Evolutionary conservation across 768 basidiomycete species (phyloP).

Genomic region (Tephrocybe sp.): DNA sequence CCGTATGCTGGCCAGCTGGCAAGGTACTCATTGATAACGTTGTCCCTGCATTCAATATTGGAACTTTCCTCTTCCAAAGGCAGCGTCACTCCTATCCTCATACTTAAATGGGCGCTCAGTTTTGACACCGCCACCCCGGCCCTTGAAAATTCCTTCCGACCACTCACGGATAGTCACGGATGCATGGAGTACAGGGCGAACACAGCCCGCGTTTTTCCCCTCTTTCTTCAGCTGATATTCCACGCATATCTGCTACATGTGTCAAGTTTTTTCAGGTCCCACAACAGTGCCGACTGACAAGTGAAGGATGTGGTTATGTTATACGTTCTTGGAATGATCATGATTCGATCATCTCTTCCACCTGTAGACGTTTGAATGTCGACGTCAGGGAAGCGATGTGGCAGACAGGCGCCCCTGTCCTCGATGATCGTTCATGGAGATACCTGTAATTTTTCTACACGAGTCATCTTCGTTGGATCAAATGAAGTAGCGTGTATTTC

Average conservation of each 20-base stretch:
- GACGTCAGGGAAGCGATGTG: constrained; percentile 11
- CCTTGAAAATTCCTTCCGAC: constrained; percentile 49
- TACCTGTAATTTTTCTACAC: no score
- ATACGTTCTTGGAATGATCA: constrained; percentile 5
- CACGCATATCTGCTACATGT: neutral
- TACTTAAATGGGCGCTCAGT: constrained; percentile 15
- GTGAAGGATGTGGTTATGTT: neutral
- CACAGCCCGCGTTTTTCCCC: neutral
- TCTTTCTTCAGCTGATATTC: neutral
- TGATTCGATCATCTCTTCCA: neutral
- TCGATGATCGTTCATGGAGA: constrained; percentile 3
- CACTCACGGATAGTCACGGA: constrained; percentile 59
- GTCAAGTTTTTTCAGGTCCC: constrained; percentile 6
- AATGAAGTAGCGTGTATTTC: no score
- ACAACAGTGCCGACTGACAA: constrained; percentile 6
- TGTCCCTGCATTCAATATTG: constrained; percentile 44
- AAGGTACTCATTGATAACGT: constrained; percentile 43
- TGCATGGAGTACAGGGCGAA: constrained; percentile 33
- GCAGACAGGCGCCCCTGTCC: constrained; percentile 8
- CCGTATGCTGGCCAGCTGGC: constrained; percentile 55
- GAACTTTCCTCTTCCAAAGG: constrained; percentile 50
- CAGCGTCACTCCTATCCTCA: constrained; percentile 20
- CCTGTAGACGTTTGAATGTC: constrained; percentile 1
- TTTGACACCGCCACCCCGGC: constrained; percentile 43
- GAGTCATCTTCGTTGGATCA: no score